Percentiles rank a stretch among this genome's conserved stretches.
These are phyloP conservation scores for Kwoniella sp. DNA, from an alignment of 768 basidiomycete genomes.

Conservation along the genomic window DNA sequence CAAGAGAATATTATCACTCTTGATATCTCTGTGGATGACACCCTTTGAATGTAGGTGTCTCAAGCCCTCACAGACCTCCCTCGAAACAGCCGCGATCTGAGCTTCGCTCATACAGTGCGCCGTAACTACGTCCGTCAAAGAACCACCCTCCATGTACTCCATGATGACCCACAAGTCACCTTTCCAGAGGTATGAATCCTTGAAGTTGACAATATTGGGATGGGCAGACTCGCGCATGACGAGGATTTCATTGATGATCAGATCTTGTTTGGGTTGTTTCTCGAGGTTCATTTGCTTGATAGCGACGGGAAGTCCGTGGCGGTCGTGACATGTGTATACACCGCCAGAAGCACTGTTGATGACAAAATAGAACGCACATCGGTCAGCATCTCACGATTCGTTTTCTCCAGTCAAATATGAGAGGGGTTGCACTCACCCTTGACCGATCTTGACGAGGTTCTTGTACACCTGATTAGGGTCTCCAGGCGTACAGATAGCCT, in stretches of 20 bases:
- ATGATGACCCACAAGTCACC: slow-evolving; percentile 98
- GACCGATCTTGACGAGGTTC: slow-evolving; percentile 93
- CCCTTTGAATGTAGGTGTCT: slow-evolving; percentile 94
- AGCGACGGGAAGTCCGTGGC: slow-evolving; percentile 88
- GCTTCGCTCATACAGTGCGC: slow-evolving; percentile 97
- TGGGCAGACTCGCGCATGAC: slow-evolving; percentile 96
- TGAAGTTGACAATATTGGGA: slow-evolving; percentile 99
- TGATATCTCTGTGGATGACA: slow-evolving; percentile 98
- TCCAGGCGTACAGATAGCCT: slow-evolving; percentile 94
- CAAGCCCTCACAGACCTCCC: slow-evolving; percentile 89
- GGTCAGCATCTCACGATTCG: slow-evolving; percentile 4
- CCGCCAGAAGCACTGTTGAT: slow-evolving; percentile 82
- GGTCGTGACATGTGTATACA: slow-evolving; percentile 97
- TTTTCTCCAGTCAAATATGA: too few relatives aligned
- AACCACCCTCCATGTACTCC: slow-evolving; percentile 99
- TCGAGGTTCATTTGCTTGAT: slow-evolving; percentile 99
- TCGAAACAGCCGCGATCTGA: slow-evolving; percentile 93
- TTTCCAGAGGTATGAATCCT: slow-evolving; percentile 96
- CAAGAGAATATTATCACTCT: slow-evolving; percentile 94
- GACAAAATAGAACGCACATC: not conserved
- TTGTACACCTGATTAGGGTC: slow-evolving; percentile 93
- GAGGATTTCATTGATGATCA: slow-evolving; percentile 99
- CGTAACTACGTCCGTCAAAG: slow-evolving; percentile 91
- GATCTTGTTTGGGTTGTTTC: slow-evolving; percentile 98
- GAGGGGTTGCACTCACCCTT: slow-evolving; percentile 88